Base-by-base conservation (phyloP, 2,329 filamentous ascomycete genomes). In the Phaeosphaeria sp. region DNA sequence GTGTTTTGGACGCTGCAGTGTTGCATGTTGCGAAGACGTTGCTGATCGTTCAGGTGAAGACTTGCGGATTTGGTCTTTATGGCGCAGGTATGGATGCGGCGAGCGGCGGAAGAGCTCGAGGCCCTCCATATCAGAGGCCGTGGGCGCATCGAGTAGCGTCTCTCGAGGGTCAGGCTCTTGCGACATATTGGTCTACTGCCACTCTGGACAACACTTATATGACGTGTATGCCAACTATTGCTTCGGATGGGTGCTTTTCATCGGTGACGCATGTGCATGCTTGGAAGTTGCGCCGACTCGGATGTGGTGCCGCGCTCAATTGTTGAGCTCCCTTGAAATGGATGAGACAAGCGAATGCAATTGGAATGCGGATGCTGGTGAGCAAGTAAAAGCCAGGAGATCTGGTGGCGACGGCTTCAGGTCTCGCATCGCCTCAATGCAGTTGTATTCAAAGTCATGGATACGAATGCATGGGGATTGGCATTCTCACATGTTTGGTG, bases 1-100 rank as follows among this genome's bases (percentile, higher is more conserved):
- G 18, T 56, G 51, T 23, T 13, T 36, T 11, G 30, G 30, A 11
- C 30, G 30, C 3, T 52, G 50, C 39, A 55, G 62, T n/a, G 66
- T 60, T 25, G 63, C 52, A 59, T 67, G 59, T 47, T 46, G 64
- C 6, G 42, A 9, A 27, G 21, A 33, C 20, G 50, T 23, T 43
- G 22, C 13, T 18, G 43, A 43, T 20, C 48, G 54, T 15, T 48
- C 50, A 11, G 67, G 68, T 5, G 63, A 58, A 23, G 67, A 61
- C n/a, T 58, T 52, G 23, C 62, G 64, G 44, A 74, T 60, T 27
- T 73, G 65, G 46, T 68, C 61, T 44, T 66, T 62, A 41, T 69
- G 74, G 39, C 72, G 75, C 42, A 73, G 69, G 58, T 78, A 78
- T 15, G 75, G 76, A 50, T 78, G 74, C 22, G 76, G 76, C 9